These are phyloP conservation scores for Agrocybe chaxingu DNA, from an alignment of 768 basidiomycete genomes.

Conservation along the genomic window DNA sequence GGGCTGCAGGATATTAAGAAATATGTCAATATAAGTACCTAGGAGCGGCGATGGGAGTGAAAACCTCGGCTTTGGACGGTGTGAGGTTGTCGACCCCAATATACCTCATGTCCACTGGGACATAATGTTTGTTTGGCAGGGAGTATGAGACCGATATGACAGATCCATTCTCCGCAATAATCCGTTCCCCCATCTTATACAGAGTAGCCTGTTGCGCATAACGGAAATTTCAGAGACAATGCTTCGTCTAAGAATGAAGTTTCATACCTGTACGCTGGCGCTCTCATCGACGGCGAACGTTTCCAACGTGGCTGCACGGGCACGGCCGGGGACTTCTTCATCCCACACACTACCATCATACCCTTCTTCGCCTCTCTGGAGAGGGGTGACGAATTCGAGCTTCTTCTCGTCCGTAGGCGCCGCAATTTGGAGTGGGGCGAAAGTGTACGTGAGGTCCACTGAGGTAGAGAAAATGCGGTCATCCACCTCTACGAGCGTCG, in stretches of 20 bases:
- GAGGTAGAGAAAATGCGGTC: conserved; percentile 92
- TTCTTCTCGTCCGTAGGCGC: conserved; percentile 50
- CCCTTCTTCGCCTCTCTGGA: conserved; percentile 29
- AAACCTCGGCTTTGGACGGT: conserved; percentile 36
- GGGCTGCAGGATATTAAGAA: no score
- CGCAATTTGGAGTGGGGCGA: conserved; percentile 43
- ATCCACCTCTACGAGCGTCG: conserved; percentile 78
- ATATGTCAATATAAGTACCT: background rate
- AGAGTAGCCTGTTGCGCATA: conserved; percentile 69
- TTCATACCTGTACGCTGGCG: conserved; percentile 82
- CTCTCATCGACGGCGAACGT: conserved; percentile 86
- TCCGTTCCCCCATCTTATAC: conserved; percentile 79
- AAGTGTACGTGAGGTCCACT: conserved; percentile 72
- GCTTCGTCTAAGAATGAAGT: background rate
- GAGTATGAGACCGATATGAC: conserved; percentile 65
- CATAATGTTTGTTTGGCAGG: conserved; percentile 94
- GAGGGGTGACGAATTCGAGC: conserved; percentile 44
- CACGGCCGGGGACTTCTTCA: conserved; percentile 45
- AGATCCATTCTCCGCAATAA: conserved; percentile 62
- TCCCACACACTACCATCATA: conserved; percentile 57
- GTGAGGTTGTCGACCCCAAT: conserved; percentile 67
- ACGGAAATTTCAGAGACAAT: background rate
- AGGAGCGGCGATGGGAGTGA: conserved; percentile 6
- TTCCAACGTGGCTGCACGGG: conserved; percentile 67
- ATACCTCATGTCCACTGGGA: conserved; percentile 82